Evolutionary conservation across 2,329 filamentous ascomycete genomes (phyloP), one percentile per base, ranked within the genome.

Genomic region (Nakataea oryzae): DNA sequence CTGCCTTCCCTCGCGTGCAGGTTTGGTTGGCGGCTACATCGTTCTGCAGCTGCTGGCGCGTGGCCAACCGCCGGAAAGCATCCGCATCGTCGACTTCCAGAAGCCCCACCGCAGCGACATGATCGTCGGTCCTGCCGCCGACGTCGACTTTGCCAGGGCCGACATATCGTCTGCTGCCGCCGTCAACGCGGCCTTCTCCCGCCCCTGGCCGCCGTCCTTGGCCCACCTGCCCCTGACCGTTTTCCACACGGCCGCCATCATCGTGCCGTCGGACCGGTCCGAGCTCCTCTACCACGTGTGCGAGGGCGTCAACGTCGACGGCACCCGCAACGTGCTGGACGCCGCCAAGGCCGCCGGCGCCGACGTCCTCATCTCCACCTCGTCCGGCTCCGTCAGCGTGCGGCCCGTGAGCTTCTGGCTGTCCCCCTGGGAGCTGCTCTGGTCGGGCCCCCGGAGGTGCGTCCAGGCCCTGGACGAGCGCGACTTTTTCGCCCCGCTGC

Each of bases 231-330:
- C 79, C 3, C 70, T 82, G 8, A 81, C 79, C 8, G 79, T 81
- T 17, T 80, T 79, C 66, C 79, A 82, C 69, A 79, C 67, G 3
- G 80, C 79, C 12, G 80, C 79, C 3, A 69, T 76, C 30, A 82
- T 82, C 61, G 69, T 75, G 8, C 70, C 76, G 0, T 72, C 71
- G 0, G 78, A 81, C 57, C 76, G 79, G 47, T 73, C 74, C 24
- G 66, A 69, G 64, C 69, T 69, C 2, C 74, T 75, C 26, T 76
- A 76, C 58, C 72, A 70, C 3, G 70, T 73, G 34, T 72, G 74
- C 61, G 70, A 72, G 63, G 70, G 73, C 26, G 75, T 82, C 64
- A 82, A 82, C 61, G 69, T 81, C 26, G 69, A 72, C n/a, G 80
- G 80, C 12, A 78, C 78, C 5, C 64, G 66, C 28, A 75, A 81